Conservation (phyloP, 352 stramenopile genomes). For the Globisporangium megalacanthum region DNA sequence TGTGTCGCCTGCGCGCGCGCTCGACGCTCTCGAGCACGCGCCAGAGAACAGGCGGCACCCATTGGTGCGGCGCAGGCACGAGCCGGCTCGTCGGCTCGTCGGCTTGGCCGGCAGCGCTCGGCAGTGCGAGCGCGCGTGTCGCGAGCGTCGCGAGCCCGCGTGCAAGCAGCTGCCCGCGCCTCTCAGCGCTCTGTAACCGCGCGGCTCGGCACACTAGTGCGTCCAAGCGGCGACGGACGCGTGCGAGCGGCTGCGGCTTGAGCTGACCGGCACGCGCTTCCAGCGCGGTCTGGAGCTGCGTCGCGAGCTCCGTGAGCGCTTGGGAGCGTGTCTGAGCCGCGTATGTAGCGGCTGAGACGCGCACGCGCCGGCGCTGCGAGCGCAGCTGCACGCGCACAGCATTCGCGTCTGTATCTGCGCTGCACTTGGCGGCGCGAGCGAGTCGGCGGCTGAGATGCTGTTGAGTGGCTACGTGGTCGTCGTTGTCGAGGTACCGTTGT, state of each 20-base stretch:
- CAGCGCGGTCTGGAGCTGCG: background rate
- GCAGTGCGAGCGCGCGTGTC: background rate
- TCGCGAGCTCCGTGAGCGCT: background rate
- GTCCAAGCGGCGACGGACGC: conserved; percentile 1
- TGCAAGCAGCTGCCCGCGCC: background rate
- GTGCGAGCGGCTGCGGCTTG: background rate
- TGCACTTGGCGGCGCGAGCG: background rate
- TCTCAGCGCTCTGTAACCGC: background rate
- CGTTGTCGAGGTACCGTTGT: background rate
- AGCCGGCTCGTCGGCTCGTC: background rate
- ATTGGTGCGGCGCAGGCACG: conserved; percentile 26
- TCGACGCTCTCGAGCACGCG: conserved; percentile 26
- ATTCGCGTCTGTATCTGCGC: background rate
- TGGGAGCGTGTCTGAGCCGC: background rate
- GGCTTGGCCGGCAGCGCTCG: too few species aligned
- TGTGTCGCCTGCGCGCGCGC: conserved; percentile 1
- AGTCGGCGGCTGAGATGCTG: background rate
- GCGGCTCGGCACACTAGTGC: background rate
- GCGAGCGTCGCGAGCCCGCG: conserved; percentile 1
- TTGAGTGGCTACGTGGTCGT: background rate
- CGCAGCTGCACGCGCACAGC: background rate
- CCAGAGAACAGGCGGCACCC: conserved; percentile 30
- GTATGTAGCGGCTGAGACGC: background rate
- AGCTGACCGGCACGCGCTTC: background rate
- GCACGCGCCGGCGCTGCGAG: background rate